Base-by-base conservation (phyloP, 2,329 filamentous ascomycete genomes). In the Cladorrhinum sp. region DNA sequence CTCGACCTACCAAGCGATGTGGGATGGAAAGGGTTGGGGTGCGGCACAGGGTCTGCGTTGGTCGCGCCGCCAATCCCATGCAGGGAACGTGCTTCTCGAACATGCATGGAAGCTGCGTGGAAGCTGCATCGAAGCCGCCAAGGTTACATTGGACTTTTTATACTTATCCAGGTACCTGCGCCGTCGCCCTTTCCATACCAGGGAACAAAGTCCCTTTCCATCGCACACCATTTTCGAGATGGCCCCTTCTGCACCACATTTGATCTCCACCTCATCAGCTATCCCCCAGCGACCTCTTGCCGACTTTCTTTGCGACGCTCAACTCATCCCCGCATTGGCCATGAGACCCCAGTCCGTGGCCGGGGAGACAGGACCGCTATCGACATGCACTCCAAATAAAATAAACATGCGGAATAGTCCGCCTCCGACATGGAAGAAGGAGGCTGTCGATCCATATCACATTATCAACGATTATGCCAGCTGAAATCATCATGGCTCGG, bases 121-220 rank as follows among this genome's bases (percentile, higher is more conserved):
- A 61, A 61, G 59, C 58, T 55, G 50, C 45, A 56, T 18, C 57
- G 53, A 63, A 63, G 55, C 54, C 50, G 53, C 41, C 32, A 29
- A 50, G 6, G 52, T 48, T 61, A 50, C 58, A 61, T 57, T 13
- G 6, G 58, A 61, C 59, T 65, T 65, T 65, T 65, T 65, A 65
- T 63, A 65, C 63, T 63, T 65, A 64, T 38, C 4, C 27, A 36
- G 63, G 53, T 60, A 64, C 60, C 50, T 53, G 41, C 16, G 20
- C 49, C 49, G 18, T 51, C 16, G 18, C n/a, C 51, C 5, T 4
- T 12, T 45, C 27, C 10, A 24, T 48, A 1, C 8, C 18, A 9
- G 50, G 50, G 51, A 18, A 9, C 7, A 4, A 32, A 22, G 62
- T 62, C 51, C 41, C 56, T 29, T 52, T n/a, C 7, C 53, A 62